Evolutionary conservation across 176 grass and related monocot genomes (phyloP).

Genomic region (Cocos nucifera): DNA sequence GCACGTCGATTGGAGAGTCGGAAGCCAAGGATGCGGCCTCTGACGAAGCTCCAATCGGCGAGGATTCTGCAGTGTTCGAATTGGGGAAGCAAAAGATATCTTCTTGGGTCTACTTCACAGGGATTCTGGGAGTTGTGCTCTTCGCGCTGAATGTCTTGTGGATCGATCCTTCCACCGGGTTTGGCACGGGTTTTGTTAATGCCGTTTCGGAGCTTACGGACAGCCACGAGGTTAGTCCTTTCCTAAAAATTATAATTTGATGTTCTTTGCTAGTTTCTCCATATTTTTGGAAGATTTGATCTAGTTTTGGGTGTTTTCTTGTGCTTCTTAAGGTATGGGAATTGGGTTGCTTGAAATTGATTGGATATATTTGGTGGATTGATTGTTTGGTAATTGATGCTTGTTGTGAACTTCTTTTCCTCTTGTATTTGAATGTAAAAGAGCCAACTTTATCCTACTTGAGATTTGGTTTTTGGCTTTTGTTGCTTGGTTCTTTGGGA

Average conservation of each 20-base stretch:
- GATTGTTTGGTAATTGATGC: too few relatives aligned
- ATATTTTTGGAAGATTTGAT: not conserved
- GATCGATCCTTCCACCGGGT: conserved; percentile 66
- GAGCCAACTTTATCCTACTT: too few relatives aligned
- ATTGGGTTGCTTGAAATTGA: too few relatives aligned
- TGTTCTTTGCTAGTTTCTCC: not conserved
- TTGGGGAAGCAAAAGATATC: conserved; percentile 55
- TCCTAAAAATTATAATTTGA: not conserved
- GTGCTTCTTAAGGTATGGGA: too few relatives aligned
- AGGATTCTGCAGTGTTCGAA: conserved; percentile 71
- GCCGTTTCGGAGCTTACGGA: conserved; percentile 57
- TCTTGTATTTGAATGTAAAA: too few relatives aligned
- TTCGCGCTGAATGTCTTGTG: conserved; percentile 59
- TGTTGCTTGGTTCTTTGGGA: too few relatives aligned
- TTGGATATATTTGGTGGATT: too few relatives aligned
- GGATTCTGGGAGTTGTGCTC: conserved; percentile 28
- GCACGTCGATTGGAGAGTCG: conserved; percentile 25
- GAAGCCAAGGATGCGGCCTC: conserved; percentile 15
- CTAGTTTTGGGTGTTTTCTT: not conserved
- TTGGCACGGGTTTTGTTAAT: conserved; percentile 51
- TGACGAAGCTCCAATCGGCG: conserved; percentile 33
- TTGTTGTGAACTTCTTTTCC: too few relatives aligned
- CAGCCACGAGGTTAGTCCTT: conserved; percentile 59
- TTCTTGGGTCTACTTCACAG: conserved; percentile 80
- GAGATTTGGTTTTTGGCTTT: too few relatives aligned